Evolutionary conservation across 1,284 basidiomycete species (phyloP).

Genomic region (Ceratobasidium sp.): DNA sequence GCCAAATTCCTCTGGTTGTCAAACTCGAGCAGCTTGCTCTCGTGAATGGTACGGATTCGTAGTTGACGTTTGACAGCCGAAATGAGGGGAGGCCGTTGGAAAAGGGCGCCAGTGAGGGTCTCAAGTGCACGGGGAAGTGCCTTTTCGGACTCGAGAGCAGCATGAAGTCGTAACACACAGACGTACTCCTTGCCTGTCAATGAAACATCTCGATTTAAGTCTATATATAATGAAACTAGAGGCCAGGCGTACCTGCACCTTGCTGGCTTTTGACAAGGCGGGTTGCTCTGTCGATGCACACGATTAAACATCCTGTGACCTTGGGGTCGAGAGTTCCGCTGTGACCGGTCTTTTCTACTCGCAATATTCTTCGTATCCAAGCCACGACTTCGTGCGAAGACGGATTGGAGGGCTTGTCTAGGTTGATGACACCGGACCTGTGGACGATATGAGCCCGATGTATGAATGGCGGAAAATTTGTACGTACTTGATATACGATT

Average conservation of each 20-base stretch:
- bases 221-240: neutral
- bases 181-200: constrained; percentile 95
- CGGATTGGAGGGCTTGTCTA: constrained; percentile 99
- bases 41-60: constrained; percentile 96
- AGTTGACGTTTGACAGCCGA: constrained; percentile 99
- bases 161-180: constrained; percentile 92
- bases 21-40: constrained; percentile 95
- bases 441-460: neutral
- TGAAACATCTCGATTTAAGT: constrained; percentile 20
- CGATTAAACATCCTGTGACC: constrained; percentile 98
- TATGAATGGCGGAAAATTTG: neutral
- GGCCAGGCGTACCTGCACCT: constrained; percentile 73
- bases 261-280: constrained; percentile 99
- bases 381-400: constrained; percentile 99
- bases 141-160: constrained; percentile 78
- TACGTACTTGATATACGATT: constrained; percentile 85
- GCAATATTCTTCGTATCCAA: constrained; percentile 94
- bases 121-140: constrained; percentile 92
- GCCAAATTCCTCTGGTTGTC: constrained; percentile 97
- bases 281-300: constrained; percentile 99
- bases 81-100: constrained; percentile 98
- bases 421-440: constrained; percentile 97
- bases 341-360: constrained; percentile 98
- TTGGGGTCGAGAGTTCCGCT: constrained; percentile 98
- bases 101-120: constrained; percentile 96